Evolutionary conservation across 345 rosid species (phyloP).

Genomic region (Pelargonium nanum): DNA sequence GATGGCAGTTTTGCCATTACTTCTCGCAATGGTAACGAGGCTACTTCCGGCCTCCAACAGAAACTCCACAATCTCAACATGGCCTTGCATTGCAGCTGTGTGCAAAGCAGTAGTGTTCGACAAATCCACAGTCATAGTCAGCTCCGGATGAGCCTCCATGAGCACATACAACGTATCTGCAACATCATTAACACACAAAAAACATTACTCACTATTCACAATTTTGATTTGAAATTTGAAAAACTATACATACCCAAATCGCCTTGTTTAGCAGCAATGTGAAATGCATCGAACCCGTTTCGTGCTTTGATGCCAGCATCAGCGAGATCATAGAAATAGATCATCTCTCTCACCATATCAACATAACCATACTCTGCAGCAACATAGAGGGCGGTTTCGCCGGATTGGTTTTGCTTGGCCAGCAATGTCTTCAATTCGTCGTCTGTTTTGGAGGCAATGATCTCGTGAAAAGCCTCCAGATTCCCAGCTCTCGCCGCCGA

Average conservation of each 20-base stretch:
- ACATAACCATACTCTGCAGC: slow-evolving; percentile 77
- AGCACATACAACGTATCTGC: slow-evolving; percentile 59
- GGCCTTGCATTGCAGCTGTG: slow-evolving; percentile 87
- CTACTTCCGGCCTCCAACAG: slow-evolving; percentile 69
- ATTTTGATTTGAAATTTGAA: slow-evolving; percentile 78
- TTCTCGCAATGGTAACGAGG: slow-evolving; percentile 65
- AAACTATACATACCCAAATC: slow-evolving; percentile 44
- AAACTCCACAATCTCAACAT: slow-evolving; percentile 53
- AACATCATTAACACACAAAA: slow-evolving; percentile 9
- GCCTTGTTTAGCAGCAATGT: slow-evolving; percentile 94
- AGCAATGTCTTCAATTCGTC: slow-evolving; percentile 37
- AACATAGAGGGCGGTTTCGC: slow-evolving; percentile 85
- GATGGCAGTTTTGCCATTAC: slow-evolving; percentile 83
- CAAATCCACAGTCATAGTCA: slow-evolving; percentile 85
- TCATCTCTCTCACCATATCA: slow-evolving; percentile 70
- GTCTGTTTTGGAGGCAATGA: slow-evolving; percentile 31
- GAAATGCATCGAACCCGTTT: slow-evolving; percentile 92
- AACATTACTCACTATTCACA: no score
- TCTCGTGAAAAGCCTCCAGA: slow-evolving; percentile 36
- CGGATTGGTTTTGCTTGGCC: slow-evolving; percentile 74
- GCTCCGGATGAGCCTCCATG: slow-evolving; percentile 68
- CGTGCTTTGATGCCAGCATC: slow-evolving; percentile 77
- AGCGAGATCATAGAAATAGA: slow-evolving; percentile 56
- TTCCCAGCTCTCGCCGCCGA: slow-evolving; percentile 69
- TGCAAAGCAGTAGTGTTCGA: slow-evolving; percentile 82